These are phyloP conservation scores for Pseudogymnoascus destructans DNA, from an alignment of 2,329 filamentous ascomycete genomes.

Conservation along the genomic window DNA sequence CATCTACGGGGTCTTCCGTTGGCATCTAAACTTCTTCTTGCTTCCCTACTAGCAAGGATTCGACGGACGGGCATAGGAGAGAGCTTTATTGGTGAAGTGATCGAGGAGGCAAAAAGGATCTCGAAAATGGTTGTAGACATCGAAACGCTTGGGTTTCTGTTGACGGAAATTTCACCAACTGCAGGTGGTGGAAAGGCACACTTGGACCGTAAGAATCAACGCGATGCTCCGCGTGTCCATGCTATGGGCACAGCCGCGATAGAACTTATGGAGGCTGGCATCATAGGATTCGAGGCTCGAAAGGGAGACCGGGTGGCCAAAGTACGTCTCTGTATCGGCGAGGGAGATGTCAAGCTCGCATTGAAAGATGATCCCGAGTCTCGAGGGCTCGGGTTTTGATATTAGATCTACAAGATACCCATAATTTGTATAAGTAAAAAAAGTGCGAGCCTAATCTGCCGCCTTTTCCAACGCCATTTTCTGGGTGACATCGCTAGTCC, in stretches of 20 bases:
- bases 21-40: conserved; percentile 71
- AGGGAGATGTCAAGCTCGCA: conserved; percentile 82
- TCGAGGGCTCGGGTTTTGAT: conserved; percentile 36
- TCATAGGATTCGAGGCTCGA: conserved; percentile 70
- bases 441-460: conserved; percentile 6
- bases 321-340: conserved; percentile 70
- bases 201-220: conserved; percentile 20
- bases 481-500: conserved; percentile 8
- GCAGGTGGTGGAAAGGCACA: neutral
- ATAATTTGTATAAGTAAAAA: conserved; percentile 2
- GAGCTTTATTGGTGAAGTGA: conserved; percentile 74
- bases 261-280: conserved; percentile 74
- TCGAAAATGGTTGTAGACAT: conserved; percentile 46
- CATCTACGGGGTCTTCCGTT: conserved; percentile 74
- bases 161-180: conserved; percentile 14
- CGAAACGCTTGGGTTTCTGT: conserved; percentile 47
- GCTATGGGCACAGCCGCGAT: conserved; percentile 61
- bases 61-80: conserved; percentile 76
- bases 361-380: conserved; percentile 81
- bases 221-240: conserved; percentile 33
- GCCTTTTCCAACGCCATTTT: conserved; percentile 3
- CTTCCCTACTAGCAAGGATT: conserved; percentile 65
- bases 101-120: conserved; percentile 71
- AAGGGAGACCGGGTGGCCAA: conserved; percentile 78
- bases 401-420: conserved; percentile 11